A percentile compares a stretch with the other conserved stretches of the same genome.
Conservation (phyloP, 169 alveolate genomes). For the Eimeria tenella region DNA sequence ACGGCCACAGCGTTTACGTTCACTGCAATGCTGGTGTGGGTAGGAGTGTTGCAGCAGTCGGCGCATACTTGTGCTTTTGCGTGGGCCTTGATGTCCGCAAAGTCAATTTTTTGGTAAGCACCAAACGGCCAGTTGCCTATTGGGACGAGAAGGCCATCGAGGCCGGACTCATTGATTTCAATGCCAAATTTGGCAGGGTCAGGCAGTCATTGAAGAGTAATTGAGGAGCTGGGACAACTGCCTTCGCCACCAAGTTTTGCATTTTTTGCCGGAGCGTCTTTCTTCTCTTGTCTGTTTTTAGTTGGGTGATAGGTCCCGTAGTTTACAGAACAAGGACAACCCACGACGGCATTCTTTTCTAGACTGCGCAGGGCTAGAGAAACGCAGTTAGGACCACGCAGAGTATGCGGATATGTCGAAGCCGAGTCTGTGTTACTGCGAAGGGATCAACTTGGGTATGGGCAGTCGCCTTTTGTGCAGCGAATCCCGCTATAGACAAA, state of each 20-base stretch:
- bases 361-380: too few species aligned
- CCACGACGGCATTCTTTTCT: too few species aligned
- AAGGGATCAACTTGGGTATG: too few species aligned
- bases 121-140: conserved; percentile 78
- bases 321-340: too few species aligned
- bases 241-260: background rate
- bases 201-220: background rate
- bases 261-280: too few species aligned
- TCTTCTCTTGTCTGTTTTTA: too few species aligned
- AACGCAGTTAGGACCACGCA: too few species aligned
- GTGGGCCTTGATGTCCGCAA: conserved; percentile 73
- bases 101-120: conserved; percentile 68
- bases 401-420: too few species aligned
- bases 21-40: conserved; percentile 82
- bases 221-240: background rate
- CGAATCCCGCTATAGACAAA: too few species aligned
- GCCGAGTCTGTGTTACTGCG: too few species aligned
- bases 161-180: conserved; percentile 72
- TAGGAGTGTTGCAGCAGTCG: conserved; percentile 78
- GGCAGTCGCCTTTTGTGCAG: too few species aligned
- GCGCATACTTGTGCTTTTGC: conserved; percentile 76
- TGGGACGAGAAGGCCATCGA: conserved; percentile 80
- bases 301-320: too few species aligned
- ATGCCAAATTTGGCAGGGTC: conserved; percentile 62
- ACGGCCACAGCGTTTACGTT: conserved; percentile 78